Evolutionary conservation across 2,329 filamentous ascomycete genomes (phyloP).

Genomic region (Phoma herbarum): DNA sequence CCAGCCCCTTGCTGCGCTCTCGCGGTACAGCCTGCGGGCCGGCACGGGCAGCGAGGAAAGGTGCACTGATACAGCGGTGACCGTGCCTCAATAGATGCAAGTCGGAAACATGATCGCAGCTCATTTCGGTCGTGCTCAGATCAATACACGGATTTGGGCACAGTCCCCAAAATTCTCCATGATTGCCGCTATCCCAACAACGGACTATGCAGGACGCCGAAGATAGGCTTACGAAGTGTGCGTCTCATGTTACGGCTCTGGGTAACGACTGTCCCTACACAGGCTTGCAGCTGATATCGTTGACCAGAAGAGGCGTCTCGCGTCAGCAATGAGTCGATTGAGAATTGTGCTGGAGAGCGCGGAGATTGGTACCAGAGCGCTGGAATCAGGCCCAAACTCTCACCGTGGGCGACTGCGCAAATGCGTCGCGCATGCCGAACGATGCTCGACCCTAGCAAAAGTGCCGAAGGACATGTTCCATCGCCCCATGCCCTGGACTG

Average conservation of each 20-base stretch:
- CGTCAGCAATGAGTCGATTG: slow-evolving; percentile 31
- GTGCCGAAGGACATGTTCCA: slow-evolving; percentile 14
- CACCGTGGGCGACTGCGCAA: slow-evolving; percentile 26
- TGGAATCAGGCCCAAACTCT: slow-evolving; percentile 18
- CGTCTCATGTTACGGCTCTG: slow-evolving; percentile 23
- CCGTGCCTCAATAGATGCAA: slow-evolving; percentile 25
- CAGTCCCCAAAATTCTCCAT: slow-evolving; percentile 7
- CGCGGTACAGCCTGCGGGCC: slow-evolving; percentile 21
- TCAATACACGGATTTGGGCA: slow-evolving; percentile 3
- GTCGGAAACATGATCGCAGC: slow-evolving; percentile 7
- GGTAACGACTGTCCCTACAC: slow-evolving; percentile 21
- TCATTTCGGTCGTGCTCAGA: slow-evolving; percentile 1
- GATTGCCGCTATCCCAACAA: slow-evolving; percentile 20
- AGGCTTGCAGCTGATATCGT: slow-evolving; percentile 23
- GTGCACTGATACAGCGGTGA: slow-evolving; percentile 29
- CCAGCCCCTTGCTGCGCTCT: slow-evolving; percentile 17
- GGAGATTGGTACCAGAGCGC: slow-evolving; percentile 29
- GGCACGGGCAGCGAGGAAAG: slow-evolving; percentile 17
- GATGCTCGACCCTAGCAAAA: slow-evolving; percentile 10
- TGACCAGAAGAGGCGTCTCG: slow-evolving; percentile 27
- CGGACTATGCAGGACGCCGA: slow-evolving; percentile 27
- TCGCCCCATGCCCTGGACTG: slow-evolving; percentile 3
- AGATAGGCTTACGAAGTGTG: slow-evolving; percentile 14
- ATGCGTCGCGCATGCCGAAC: slow-evolving; percentile 28
- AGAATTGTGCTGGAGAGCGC: slow-evolving; percentile 23